A percentile compares a stretch with the other conserved stretches of the same genome.
Conservation (phyloP, 257 asterid genomes). For the Nicotiana otophora region DNA sequence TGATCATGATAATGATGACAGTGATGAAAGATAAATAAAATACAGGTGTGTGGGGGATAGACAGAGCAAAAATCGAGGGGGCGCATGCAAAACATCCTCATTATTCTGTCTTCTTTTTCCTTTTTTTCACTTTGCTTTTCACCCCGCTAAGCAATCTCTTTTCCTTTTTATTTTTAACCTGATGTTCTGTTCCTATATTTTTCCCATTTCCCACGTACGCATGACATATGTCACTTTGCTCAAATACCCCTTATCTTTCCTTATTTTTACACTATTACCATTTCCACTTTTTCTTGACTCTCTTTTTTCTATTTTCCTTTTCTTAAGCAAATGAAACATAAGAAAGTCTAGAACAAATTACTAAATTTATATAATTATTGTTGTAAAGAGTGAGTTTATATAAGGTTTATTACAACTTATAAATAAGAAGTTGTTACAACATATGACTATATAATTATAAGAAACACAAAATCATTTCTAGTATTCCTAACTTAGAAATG, state of each 20-base stretch:
- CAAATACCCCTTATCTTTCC: background rate
- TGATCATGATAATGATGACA: background rate
- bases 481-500: background rate
- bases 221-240: slow-evolving; percentile 20
- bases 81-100: slow-evolving; percentile 56
- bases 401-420: background rate
- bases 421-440: too few relatives aligned
- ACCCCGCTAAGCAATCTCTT: slow-evolving; percentile 25
- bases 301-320: background rate
- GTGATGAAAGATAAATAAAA: background rate
- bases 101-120: slow-evolving; percentile 35
- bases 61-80: slow-evolving; percentile 10
- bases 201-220: slow-evolving; percentile 22
- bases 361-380: background rate
- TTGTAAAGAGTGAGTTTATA: too few relatives aligned
- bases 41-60: background rate
- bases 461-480: too few relatives aligned
- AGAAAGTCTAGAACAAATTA: background rate
- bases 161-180: background rate
- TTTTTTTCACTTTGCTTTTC: slow-evolving; percentile 26
- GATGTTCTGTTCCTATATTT: background rate
- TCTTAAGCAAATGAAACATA: background rate
- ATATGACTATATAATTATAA: too few relatives aligned
- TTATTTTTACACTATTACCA: slow-evolving; percentile 7
- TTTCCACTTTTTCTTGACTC: background rate